Percentiles rank a stretch among this genome's conserved stretches.
Conservation (phyloP, 225 moss, liverwort and hornwort genomes). For the Thuidium tamariscinum region DNA sequence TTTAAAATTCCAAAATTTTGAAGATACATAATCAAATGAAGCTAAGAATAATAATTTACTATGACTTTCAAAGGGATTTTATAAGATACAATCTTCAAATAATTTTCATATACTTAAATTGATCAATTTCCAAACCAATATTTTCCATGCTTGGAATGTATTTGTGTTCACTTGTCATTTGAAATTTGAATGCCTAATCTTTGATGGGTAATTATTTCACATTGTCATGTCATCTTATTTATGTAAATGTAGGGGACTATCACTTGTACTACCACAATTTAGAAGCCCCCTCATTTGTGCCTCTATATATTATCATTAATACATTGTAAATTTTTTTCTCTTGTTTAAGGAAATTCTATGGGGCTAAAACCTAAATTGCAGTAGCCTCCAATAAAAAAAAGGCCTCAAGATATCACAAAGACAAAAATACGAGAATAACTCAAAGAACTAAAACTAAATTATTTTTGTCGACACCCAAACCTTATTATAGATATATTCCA, state of each 20-base stretch:
- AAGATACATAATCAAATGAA: too few species aligned
- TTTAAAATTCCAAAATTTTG: too few species aligned
- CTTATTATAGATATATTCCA: neutral
- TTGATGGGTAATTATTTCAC: neutral
- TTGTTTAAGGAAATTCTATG: neutral
- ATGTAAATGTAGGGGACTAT: neutral
- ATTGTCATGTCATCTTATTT: neutral
- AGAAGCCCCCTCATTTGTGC: fast-evolving
- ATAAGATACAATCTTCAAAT: too few species aligned
- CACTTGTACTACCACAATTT: neutral
- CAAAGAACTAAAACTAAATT: neutral
- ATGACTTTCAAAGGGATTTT: too few species aligned
- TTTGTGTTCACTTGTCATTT: fast-evolving
- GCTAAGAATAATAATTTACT: too few species aligned
- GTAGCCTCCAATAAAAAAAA: fast-evolving
- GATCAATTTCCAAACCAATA: too few species aligned
- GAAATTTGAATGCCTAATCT: fast-evolving
- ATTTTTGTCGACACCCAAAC: fast-evolving
- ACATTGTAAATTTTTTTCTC: neutral
- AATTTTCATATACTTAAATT: too few species aligned
- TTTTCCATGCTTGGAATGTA: fast-evolving
- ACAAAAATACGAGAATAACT: neutral
- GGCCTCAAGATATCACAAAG: fast-evolving
- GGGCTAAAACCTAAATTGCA: too few species aligned
- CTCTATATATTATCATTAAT: neutral